Base-by-base conservation (phyloP, 116 monocot genomes). In the Phalaenopsis hybrid region DNA sequence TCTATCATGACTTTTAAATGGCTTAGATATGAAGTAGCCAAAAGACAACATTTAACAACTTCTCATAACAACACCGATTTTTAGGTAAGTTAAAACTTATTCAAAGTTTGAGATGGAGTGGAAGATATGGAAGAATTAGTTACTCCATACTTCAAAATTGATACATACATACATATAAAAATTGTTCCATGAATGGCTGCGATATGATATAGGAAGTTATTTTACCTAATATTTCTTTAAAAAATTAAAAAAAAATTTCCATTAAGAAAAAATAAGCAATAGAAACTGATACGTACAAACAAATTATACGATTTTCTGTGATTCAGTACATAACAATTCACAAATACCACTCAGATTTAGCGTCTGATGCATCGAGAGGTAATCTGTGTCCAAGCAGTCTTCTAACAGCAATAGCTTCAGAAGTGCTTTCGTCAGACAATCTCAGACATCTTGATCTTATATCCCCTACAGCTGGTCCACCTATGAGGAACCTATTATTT, bases 381-480 rank as follows among this genome's bases (percentile, higher is more conserved):
- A 94, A 86, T 43, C 94, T 88, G 37, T 94, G 88, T 51, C 91
- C 94, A 81, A 94, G 89, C 88, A 94, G 87, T 77, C 58, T 89
- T 74, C 85, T 83, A 48, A 94, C 91, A 81, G 91, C 91, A 86
- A 91, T 79, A 59, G 88, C 91, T 83, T 94, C 91, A n/a, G 84
- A 65, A 75, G 90, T 91, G 86, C 91, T 91, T 80, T 91, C 91
- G 88, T 92, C 91, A 76, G 91, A 91, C 78, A 94, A 83, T 80
- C 94, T 82, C 81, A 94, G 72, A 68, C 91, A 94, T 80, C 94
- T 91, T 46, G 94, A 94, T 80, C 91, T 76, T 78, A 94, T 94
- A 81, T 94, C 94, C 7, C 94, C 94, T 77, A 91, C 91, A 85
- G 94, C 94, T 67, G 91, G 94, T 65, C 94, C 94, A 61, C 91